These are phyloP conservation scores for Fusarium domesticum DNA, from an alignment of 2,329 filamentous ascomycete genomes.

Conservation along the genomic window DNA sequence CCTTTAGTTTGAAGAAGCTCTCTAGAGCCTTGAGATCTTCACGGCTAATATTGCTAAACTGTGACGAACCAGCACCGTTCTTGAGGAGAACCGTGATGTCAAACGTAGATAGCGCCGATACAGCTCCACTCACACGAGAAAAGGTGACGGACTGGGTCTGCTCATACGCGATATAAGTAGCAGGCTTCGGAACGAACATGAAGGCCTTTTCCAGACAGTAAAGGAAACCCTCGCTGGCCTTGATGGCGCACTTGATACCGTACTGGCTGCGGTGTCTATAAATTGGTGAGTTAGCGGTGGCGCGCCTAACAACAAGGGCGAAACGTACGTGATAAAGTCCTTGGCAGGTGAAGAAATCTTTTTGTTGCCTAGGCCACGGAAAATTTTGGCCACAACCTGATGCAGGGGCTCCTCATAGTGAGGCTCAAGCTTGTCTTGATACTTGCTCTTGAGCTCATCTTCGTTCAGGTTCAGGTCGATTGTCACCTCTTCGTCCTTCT, in stretches of 20 bases:
- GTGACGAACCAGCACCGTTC: slow-evolving; percentile 78
- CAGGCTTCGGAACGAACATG: slow-evolving; percentile 98
- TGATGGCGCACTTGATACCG: slow-evolving; percentile 99
- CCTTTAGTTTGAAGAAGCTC: slow-evolving; percentile 95
- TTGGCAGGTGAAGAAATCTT: slow-evolving; percentile 91
- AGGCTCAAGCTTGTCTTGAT: slow-evolving; percentile 82
- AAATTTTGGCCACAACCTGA: slow-evolving; percentile 91
- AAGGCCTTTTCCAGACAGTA: slow-evolving; percentile 98
- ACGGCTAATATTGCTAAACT: slow-evolving; percentile 99
- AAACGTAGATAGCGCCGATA: slow-evolving; percentile 92
- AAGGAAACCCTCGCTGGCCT: slow-evolving; percentile 94
- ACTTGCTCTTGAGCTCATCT: slow-evolving; percentile 76
- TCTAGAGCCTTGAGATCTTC: slow-evolving; percentile 97
- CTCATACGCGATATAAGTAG: slow-evolving; percentile 95
- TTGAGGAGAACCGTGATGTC: slow-evolving; percentile 95
- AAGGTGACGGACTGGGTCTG: slow-evolving; percentile 90
- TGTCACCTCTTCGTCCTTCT: slow-evolving; percentile 94
- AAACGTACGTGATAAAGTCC: slow-evolving; percentile 74
- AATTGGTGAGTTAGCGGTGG: slow-evolving; percentile 28
- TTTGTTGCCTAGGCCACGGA: slow-evolving; percentile 90
- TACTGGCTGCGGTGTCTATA: slow-evolving; percentile 80
- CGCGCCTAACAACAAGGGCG: slow-evolving; percentile 1
- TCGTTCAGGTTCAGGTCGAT: slow-evolving; percentile 96
- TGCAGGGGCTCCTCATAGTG: slow-evolving; percentile 94
- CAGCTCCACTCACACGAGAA: slow-evolving; percentile 89